Conservation (phyloP, 1,284 basidiomycete genomes). For the Sporisorium iseilematis-ciliati region DNA sequence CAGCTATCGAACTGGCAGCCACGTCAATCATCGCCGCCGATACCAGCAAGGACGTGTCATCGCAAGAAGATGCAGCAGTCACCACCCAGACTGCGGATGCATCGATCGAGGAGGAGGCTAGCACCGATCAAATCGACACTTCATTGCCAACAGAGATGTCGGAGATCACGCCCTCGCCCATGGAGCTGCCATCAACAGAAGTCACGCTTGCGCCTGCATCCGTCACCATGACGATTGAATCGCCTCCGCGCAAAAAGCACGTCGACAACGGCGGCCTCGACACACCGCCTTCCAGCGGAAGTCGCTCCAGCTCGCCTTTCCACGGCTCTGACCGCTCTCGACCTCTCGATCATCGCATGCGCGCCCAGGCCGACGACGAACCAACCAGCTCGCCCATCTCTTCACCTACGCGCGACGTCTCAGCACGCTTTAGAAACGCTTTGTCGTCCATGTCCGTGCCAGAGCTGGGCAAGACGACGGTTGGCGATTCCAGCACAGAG, state of each 20-base stretch:
- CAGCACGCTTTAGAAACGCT: slow-evolving; percentile 22
- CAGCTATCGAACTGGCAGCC: slow-evolving; percentile 19
- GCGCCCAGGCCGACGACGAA: slow-evolving; percentile 26
- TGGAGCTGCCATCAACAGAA: slow-evolving; percentile 1
- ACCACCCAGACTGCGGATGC: not conserved
- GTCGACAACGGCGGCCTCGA: slow-evolving; percentile 42
- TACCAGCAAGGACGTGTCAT: not conserved
- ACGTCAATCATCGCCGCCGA: not conserved
- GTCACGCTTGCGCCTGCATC: slow-evolving; percentile 7
- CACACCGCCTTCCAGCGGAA: slow-evolving; percentile 51
- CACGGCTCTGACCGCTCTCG: slow-evolving; percentile 25
- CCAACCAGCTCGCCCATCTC: slow-evolving; percentile 52
- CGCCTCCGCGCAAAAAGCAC: slow-evolving; percentile 46
- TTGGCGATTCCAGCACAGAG: not conserved
- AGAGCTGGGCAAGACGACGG: slow-evolving; percentile 14
- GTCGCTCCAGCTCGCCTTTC: slow-evolving; percentile 47
- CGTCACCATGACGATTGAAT: slow-evolving; percentile 26
- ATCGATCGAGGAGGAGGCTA: not conserved
- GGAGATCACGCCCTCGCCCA: not conserved
- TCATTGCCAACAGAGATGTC: not conserved
- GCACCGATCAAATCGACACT: not conserved
- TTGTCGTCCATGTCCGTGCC: slow-evolving; percentile 8
- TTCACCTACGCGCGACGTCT: slow-evolving; percentile 48
- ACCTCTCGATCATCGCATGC: slow-evolving; percentile 22
- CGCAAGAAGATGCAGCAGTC: not conserved